Evolutionary conservation across 2,329 filamentous ascomycete genomes (phyloP).

Genomic region (Phialophora tarda): DNA sequence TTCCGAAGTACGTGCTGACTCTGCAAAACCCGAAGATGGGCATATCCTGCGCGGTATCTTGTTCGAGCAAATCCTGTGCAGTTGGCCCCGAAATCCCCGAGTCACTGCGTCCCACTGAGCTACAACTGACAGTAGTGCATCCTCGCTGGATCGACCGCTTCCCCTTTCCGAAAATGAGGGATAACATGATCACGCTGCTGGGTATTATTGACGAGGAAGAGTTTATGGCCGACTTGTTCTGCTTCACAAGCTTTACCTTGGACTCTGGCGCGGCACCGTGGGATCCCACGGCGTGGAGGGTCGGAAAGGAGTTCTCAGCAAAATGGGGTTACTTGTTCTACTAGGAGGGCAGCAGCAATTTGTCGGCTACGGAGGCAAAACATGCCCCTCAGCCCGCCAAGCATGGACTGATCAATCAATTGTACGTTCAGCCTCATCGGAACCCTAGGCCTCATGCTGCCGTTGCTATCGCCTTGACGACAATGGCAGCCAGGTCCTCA

Average conservation of each 20-base stretch:
- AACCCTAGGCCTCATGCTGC: background rate
- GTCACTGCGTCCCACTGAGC: slow-evolving; percentile 17
- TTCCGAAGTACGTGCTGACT: background rate
- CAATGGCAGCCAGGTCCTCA: slow-evolving; percentile 35
- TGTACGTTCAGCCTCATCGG: background rate
- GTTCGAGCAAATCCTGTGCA: slow-evolving; percentile 9
- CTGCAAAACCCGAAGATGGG: slow-evolving; percentile 17
- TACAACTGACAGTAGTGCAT: slow-evolving; percentile 21
- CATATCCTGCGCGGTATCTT: slow-evolving; percentile 10
- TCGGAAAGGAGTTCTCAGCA: slow-evolving; percentile 76
- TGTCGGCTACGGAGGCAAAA: background rate
- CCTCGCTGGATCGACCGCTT: slow-evolving; percentile 50
- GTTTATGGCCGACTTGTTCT: slow-evolving; percentile 45
- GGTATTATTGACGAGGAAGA: slow-evolving; percentile 47
- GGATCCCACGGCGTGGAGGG: slow-evolving; percentile 46
- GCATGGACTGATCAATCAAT: background rate
- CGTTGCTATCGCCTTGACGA: slow-evolving; percentile 19
- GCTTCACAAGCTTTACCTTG: slow-evolving; percentile 45
- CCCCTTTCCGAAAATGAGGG: slow-evolving; percentile 49
- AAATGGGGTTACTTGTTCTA: slow-evolving; percentile 84
- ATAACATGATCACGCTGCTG: slow-evolving; percentile 45
- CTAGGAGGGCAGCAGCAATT: slow-evolving; percentile 1
- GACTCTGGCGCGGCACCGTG: slow-evolving; percentile 42
- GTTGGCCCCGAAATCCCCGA: slow-evolving; percentile 21
- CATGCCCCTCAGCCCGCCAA: background rate